Evolutionary conservation across 2,329 filamentous ascomycete species (phyloP).

Genomic region (Talaromyces piceae): DNA sequence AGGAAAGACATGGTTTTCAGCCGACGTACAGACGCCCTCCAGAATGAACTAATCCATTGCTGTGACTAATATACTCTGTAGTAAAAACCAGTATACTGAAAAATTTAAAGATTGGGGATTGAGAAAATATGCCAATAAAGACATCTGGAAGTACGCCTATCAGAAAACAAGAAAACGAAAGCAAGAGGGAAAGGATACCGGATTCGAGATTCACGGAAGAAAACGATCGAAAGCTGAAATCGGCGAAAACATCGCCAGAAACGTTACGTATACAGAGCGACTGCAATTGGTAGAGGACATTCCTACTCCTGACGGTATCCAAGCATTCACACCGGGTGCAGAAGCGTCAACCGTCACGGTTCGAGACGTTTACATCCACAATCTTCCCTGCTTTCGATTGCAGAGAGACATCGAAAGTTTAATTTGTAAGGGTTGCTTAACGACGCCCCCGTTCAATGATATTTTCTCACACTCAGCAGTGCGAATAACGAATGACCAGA

Average conservation of each 20-base stretch:
- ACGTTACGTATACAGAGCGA: slow-evolving; percentile 3
- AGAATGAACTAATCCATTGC: neutral
- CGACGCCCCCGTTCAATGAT: neutral
- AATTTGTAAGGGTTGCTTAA: neutral
- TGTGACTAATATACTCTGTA: neutral
- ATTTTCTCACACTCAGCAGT: neutral
- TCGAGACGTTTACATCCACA: neutral
- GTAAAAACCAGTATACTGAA: slow-evolving; percentile 3
- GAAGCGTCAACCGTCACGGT: neutral
- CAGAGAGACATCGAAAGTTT: neutral
- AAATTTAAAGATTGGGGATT: slow-evolving; percentile 1
- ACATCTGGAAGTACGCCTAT: neutral
- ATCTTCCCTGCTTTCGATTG: slow-evolving; percentile 3
- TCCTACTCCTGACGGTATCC: neutral
- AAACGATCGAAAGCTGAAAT: neutral
- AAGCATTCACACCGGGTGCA: neutral
- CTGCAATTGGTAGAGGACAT: neutral
- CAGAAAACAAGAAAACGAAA: slow-evolving; percentile 5
- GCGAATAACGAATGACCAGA: neutral
- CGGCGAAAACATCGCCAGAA: slow-evolving; percentile 1
- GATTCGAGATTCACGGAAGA: neutral
- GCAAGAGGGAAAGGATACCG: slow-evolving; percentile 2
- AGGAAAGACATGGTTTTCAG: slow-evolving; percentile 3
- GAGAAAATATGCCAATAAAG: neutral
- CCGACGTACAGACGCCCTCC: slow-evolving; percentile 2